Evolutionary conservation across 768 basidiomycete species (phyloP).

Genomic region (Omphalotus guepiniiformis): DNA sequence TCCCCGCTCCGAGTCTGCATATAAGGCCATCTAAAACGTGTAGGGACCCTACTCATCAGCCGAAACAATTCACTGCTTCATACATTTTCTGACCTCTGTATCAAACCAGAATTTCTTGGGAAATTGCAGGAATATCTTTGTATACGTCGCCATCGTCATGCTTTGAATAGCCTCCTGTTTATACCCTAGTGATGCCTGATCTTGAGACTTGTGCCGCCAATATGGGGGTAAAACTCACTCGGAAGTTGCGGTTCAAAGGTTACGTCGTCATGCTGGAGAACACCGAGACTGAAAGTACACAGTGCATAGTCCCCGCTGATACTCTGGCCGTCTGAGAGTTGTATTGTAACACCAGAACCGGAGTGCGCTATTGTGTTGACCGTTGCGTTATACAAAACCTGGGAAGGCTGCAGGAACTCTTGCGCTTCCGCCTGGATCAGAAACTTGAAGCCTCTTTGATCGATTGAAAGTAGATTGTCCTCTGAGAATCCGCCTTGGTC

Average conservation of each 20-base stretch:
- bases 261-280: slow-evolving; percentile 62
- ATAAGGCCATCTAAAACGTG: no score
- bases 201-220: no score
- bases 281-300: slow-evolving; percentile 67
- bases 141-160: slow-evolving; percentile 63
- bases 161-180: slow-evolving; percentile 63
- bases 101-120: slow-evolving; percentile 56
- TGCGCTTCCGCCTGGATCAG: slow-evolving; percentile 54
- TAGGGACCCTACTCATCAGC: no score
- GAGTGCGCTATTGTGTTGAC: slow-evolving; percentile 46
- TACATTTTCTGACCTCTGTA: slow-evolving; percentile 39
- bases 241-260: slow-evolving; percentile 52
- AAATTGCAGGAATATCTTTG: slow-evolving; percentile 67
- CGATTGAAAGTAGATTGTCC: slow-evolving; percentile 48
- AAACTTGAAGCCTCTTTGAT: slow-evolving; percentile 59
- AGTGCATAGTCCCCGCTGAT: slow-evolving; percentile 55
- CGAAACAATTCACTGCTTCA: no score
- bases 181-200: slow-evolving; percentile 35
- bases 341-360: slow-evolving; percentile 41
- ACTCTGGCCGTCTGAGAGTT: slow-evolving; percentile 36
- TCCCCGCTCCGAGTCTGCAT: no score
- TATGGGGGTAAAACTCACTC: slow-evolving; percentile 14
- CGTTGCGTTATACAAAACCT: slow-evolving; percentile 46
- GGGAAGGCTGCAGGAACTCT: slow-evolving; percentile 44
- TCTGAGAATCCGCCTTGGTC: slow-evolving; percentile 56